Conservation (phyloP, 2,329 filamentous ascomycete genomes). For the Pestalotiopsis sp. region DNA sequence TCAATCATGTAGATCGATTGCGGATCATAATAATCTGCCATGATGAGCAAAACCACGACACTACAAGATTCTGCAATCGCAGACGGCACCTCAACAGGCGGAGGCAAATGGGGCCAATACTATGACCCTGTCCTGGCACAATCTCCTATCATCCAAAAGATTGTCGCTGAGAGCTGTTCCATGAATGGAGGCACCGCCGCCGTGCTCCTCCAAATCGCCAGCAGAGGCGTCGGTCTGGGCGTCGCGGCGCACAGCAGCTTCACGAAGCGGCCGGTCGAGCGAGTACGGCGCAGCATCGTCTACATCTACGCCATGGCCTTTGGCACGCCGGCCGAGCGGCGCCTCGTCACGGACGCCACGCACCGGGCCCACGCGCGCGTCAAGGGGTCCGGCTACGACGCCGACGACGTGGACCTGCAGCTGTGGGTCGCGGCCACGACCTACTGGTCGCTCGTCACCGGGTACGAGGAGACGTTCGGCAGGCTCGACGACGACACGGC, state of each 20-base stretch:
- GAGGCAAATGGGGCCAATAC: not conserved
- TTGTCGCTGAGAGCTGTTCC: constrained; percentile 11
- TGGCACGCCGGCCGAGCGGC: constrained; percentile 14
- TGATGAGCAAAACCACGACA: not conserved
- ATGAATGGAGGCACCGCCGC: constrained; percentile 5
- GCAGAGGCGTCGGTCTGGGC: constrained; percentile 6
- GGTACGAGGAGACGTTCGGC: constrained; percentile 15
- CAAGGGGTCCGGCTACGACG: constrained; percentile 15
- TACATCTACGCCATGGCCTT: constrained; percentile 19
- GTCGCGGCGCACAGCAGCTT: constrained; percentile 12
- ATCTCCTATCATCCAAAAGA: not conserved
- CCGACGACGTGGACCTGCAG: constrained; percentile 16
- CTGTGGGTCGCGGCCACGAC: constrained; percentile 19
- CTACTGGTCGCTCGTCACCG: constrained; percentile 12
- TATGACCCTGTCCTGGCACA: not conserved
- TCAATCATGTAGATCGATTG: not conserved
- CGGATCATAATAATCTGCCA: not conserved
- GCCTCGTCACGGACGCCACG: constrained; percentile 14
- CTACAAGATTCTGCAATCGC: not conserved
- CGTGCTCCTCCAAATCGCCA: constrained; percentile 9
- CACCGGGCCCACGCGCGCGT: constrained; percentile 15
- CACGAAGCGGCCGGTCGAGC: constrained; percentile 9
- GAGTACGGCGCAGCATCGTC: constrained; percentile 1
- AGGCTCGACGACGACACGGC: constrained; percentile 11
- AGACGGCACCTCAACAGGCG: not conserved